Conservation (phyloP, 2,329 filamentous ascomycete genomes). For the Exophiala dermatitidis region DNA sequence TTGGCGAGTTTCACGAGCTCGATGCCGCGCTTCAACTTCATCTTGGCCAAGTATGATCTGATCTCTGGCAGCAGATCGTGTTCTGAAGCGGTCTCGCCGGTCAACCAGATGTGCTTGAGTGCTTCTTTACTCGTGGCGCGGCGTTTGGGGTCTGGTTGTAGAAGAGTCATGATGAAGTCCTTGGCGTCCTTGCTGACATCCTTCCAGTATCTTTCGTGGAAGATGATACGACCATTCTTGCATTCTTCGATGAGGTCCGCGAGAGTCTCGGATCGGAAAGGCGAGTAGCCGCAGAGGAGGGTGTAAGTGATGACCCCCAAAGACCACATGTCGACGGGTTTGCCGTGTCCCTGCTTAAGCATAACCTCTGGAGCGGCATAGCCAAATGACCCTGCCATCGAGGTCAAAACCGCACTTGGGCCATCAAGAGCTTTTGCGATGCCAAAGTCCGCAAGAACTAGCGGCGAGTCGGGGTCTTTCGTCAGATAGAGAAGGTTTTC, state of each 20-base stretch:
- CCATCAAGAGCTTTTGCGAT: slow-evolving; percentile 96
- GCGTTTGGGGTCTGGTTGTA: slow-evolving; percentile 69
- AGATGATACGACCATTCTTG: slow-evolving; percentile 72
- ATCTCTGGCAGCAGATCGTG: slow-evolving; percentile 98
- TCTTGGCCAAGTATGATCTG: slow-evolving; percentile 84
- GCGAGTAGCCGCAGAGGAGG: slow-evolving; percentile 93
- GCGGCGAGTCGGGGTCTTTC: slow-evolving; percentile 64
- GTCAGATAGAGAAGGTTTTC: slow-evolving; percentile 95
- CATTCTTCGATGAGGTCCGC: slow-evolving; percentile 93
- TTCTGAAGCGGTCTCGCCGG: slow-evolving; percentile 81
- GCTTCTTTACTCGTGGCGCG: slow-evolving; percentile 75
- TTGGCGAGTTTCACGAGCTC: slow-evolving; percentile 94
- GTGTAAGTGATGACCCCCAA: slow-evolving; percentile 98
- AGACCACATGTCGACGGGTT: slow-evolving; percentile 99
- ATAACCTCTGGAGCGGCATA: slow-evolving; percentile 98
- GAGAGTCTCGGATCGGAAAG: slow-evolving; percentile 91
- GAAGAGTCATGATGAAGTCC: slow-evolving; percentile 76
- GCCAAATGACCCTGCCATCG: slow-evolving; percentile 97
- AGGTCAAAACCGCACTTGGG: slow-evolving; percentile 85
- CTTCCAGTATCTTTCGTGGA: slow-evolving; percentile 98
- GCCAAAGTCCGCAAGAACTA: slow-evolving; percentile 94
- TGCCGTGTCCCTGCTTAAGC: slow-evolving; percentile 94
- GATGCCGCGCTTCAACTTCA: slow-evolving; percentile 84
- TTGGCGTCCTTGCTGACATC: slow-evolving; percentile 94
- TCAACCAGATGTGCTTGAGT: slow-evolving; percentile 79